A percentile compares a stretch with the other conserved stretches of the same genome.
These are phyloP conservation scores for peach (Prunus persica) DNA, from an alignment of 306 rosid genomes.

Conservation along the genomic window DNA sequence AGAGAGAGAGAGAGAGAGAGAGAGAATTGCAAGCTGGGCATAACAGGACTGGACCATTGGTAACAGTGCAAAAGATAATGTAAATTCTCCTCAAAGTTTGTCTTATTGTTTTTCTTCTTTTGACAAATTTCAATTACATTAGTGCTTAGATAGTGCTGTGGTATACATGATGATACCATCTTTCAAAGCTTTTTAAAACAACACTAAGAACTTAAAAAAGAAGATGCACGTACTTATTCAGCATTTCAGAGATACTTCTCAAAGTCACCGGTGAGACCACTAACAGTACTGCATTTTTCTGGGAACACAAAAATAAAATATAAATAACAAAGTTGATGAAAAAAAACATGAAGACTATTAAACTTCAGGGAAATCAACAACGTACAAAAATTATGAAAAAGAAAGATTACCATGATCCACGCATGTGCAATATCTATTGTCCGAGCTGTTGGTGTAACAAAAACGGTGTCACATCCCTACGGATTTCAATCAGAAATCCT, in stretches of 20 bases:
- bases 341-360: conserved; percentile 4
- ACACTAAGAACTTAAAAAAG: background rate
- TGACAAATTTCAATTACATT: background rate
- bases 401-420: conserved; percentile 76
- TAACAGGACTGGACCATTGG: background rate
- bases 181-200: background rate
- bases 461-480: conserved; percentile 95
- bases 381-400: conserved; percentile 4
- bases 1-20: background rate
- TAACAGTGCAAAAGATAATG: background rate
- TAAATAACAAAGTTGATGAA: background rate
- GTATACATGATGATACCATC: background rate
- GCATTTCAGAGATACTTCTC: conserved; percentile 53
- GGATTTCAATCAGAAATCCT: conserved; percentile 70
- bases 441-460: conserved; percentile 97
- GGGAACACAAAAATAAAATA: conserved; percentile 9
- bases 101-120: background rate
- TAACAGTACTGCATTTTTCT: conserved; percentile 73
- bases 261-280: conserved; percentile 69
- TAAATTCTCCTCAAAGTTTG: background rate
- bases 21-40: background rate
- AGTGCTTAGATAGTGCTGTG: background rate
- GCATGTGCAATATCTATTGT: conserved; percentile 88
- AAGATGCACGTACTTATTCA: conserved; percentile 67
- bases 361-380: conserved; percentile 21